These are phyloP conservation scores for Aspergillus ibericus DNA, from an alignment of 2,329 filamentous ascomycete genomes.

Conservation along the genomic window DNA sequence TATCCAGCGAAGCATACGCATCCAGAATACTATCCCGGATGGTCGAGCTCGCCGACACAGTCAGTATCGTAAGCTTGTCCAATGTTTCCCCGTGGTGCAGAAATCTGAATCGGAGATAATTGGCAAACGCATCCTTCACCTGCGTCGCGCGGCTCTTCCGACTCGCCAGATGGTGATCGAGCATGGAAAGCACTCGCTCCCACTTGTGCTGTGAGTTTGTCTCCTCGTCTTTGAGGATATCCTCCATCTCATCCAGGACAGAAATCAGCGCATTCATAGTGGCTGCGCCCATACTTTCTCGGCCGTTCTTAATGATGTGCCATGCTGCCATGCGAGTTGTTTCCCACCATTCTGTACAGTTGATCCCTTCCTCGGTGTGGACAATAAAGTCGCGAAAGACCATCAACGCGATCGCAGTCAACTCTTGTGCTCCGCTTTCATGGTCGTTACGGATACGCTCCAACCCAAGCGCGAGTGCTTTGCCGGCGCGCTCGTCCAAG, in stretches of 20 bases:
- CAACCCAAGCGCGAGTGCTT: slow-evolving; percentile 50
- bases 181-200: slow-evolving; percentile 23
- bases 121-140: slow-evolving; percentile 27
- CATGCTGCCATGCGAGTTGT: slow-evolving; percentile 59
- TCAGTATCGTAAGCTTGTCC: slow-evolving; percentile 54
- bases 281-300: slow-evolving; percentile 66
- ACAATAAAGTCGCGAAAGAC: slow-evolving; percentile 51
- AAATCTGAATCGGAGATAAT: slow-evolving; percentile 26
- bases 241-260: slow-evolving; percentile 25
- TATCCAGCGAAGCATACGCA: slow-evolving; percentile 35
- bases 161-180: slow-evolving; percentile 28
- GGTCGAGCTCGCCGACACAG: slow-evolving; percentile 64
- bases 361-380: slow-evolving; percentile 21
- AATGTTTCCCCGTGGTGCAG: background rate
- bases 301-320: slow-evolving; percentile 65
- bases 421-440: slow-evolving; percentile 58
- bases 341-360: slow-evolving; percentile 53
- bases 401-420: slow-evolving; percentile 56
- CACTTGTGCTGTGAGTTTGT: slow-evolving; percentile 14
- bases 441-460: slow-evolving; percentile 56
- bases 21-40: slow-evolving; percentile 53
- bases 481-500: slow-evolving; percentile 49
- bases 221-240: slow-evolving; percentile 22
- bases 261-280: slow-evolving; percentile 46
- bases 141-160: slow-evolving; percentile 23